A percentile compares a stretch with the other conserved stretches of the same genome.
Evolutionary conservation across 768 basidiomycete genomes (phyloP).

Genomic region (Xerocomus brunneocitrinus): DNA sequence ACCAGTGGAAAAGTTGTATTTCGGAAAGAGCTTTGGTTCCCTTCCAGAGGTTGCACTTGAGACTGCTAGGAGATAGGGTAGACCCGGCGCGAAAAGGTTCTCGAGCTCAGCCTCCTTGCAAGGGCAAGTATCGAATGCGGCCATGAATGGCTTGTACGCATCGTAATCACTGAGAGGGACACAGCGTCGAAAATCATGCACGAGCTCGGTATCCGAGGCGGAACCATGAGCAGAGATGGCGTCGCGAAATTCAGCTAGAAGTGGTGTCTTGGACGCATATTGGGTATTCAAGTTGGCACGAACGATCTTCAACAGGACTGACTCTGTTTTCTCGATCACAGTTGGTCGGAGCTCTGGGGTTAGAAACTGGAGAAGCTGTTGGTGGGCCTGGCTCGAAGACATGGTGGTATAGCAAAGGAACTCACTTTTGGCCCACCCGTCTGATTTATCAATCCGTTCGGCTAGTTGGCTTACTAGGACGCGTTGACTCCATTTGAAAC

Average conservation of each 20-base stretch:
- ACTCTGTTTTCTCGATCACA: background rate
- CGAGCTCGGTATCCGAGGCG: background rate
- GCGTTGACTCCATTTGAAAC: too few species aligned
- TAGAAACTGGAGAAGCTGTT: background rate
- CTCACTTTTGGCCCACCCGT: background rate
- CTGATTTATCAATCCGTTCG: background rate
- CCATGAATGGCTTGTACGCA: slow-evolving; percentile 7
- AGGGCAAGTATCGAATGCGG: slow-evolving; percentile 1
- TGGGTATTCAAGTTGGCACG: background rate
- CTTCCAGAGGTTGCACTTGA: slow-evolving; percentile 10
- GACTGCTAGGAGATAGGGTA: slow-evolving; percentile 3
- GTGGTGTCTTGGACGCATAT: background rate
- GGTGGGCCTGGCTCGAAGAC: background rate
- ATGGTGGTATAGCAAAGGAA: background rate
- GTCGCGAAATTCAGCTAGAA: background rate
- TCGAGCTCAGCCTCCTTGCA: slow-evolving; percentile 8
- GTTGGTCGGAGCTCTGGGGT: background rate
- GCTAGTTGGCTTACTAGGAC: background rate
- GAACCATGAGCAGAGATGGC: background rate
- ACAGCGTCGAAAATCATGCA: background rate
- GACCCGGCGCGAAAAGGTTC: slow-evolving; percentile 11
- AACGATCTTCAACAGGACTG: background rate
- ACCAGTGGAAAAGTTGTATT: background rate
- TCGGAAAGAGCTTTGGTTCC: slow-evolving; percentile 1
- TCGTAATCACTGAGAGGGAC: slow-evolving; percentile 1